Base-by-base conservation (phyloP, 371 early-diverging fungal genomes). In the Mortierella sp. region DNA sequence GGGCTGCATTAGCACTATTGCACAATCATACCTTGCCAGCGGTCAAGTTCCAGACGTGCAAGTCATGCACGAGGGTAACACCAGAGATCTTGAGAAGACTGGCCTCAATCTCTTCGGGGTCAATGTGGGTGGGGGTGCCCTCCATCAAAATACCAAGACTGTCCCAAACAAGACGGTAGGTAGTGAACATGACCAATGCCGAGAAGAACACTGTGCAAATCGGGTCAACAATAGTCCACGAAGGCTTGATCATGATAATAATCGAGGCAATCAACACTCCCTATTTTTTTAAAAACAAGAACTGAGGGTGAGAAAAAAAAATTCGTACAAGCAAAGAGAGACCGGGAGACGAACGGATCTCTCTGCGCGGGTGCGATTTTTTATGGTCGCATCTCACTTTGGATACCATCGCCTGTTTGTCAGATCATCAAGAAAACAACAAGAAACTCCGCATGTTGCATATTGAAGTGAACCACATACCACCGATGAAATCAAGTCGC, bases 181-280 rank as follows among this genome's bases (percentile, higher is more conserved):
- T 97, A 8, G 97, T 95, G 58, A 90, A 90, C 49, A 98, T 78
- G n/a, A 97, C 97, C 49, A 97, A 83, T 32, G 94, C 85, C 14
- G 96, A 94, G 87, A 97, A 98, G 21, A 96, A 60, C 77, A 97
- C 92, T 8, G 97, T 97, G 90, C 97, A 97, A 24, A 96, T 84
- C n/a, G 97, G 96, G 87, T 98, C 97, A 43, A 96, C 95, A 81
- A 95, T 91, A 14, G 94, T 93, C 74, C 88, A 88, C 38, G 81
- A 79, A 4, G 96, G 96, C 72, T 94, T 92, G 79, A 95, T 83
- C 77, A 91, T 92, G 27, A 96, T 93, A 54, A 97, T 89, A 38
- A 94, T 88, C 21, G 96, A 92, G 7, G 98, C 96, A 55, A 97
- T 89, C 72, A 98, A 84, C 24, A 98, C 97, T 48, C 98, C 98